These are phyloP conservation scores for Trametes versicolor DNA, from an alignment of 1,284 basidiomycete species.

Conservation along the genomic window DNA sequence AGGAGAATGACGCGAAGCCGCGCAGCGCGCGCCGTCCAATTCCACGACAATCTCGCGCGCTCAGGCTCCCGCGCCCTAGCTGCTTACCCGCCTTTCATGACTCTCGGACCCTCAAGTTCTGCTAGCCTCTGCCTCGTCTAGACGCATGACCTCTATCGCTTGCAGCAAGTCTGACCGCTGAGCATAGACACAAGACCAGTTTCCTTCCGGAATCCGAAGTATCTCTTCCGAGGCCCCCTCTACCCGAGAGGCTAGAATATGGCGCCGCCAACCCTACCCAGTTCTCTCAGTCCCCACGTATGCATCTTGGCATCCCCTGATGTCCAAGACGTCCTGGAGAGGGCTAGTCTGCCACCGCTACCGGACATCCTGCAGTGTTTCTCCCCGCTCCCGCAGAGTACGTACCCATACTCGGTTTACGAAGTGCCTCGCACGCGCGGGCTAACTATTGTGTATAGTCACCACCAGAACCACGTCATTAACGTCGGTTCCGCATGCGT, in stretches of 20 bases:
- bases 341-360: conserved; percentile 69
- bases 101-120: too few relatives aligned
- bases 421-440: neutral
- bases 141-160: neutral
- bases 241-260: conserved; percentile 22
- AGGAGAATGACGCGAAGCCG: conserved; percentile 10
- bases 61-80: conserved; percentile 13
- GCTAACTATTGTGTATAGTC: conserved; percentile 53
- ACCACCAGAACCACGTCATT: conserved; percentile 79
- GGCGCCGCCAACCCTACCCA: conserved; percentile 59
- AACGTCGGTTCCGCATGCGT: conserved; percentile 71
- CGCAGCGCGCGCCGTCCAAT: neutral
- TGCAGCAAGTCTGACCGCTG: neutral
- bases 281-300: conserved; percentile 81
- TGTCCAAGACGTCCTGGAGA: conserved; percentile 64
- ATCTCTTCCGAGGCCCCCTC: neutral
- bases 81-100: conserved; percentile 15
- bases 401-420: conserved; percentile 23
- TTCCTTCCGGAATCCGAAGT: conserved; percentile 5
- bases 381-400: conserved; percentile 84
- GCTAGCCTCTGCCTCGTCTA: neutral
- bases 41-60: conserved; percentile 28
- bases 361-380: conserved; percentile 82
- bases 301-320: conserved; percentile 77
- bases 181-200: neutral